Evolutionary conservation across 2,329 filamentous ascomycete genomes (phyloP).

Genomic region (Aschersonia sp.): DNA sequence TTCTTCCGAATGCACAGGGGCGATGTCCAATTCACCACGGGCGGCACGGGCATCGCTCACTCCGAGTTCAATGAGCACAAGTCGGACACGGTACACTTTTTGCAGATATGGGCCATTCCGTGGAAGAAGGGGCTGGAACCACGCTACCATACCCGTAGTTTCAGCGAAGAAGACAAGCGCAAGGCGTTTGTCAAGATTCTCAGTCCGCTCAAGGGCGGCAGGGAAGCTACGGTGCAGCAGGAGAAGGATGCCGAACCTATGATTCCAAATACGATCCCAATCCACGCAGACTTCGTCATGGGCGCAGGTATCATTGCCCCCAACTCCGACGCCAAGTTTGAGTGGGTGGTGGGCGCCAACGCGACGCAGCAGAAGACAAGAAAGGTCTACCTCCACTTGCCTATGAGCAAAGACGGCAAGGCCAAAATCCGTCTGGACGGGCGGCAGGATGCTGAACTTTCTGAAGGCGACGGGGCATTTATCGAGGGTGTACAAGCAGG

Average conservation of each 20-base stretch:
- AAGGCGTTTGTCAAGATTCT: slow-evolving; percentile 61
- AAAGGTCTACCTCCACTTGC: slow-evolving; percentile 69
- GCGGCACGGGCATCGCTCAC: slow-evolving; percentile 69
- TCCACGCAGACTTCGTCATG: slow-evolving; percentile 78
- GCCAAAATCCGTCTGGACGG: slow-evolving; percentile 57
- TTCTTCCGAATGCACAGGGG: slow-evolving; percentile 62
- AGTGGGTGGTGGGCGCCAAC: slow-evolving; percentile 55
- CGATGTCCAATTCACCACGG: slow-evolving; percentile 82
- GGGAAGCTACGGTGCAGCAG: slow-evolving; percentile 42
- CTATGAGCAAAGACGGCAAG: slow-evolving; percentile 66
- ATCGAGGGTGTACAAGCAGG: slow-evolving; percentile 50
- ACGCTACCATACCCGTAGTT: slow-evolving; percentile 62
- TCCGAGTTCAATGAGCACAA: slow-evolving; percentile 69
- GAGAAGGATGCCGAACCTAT: slow-evolving; percentile 50
- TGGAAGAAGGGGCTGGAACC: slow-evolving; percentile 61
- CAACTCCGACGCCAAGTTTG: slow-evolving; percentile 41
- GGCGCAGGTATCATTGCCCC: slow-evolving; percentile 60
- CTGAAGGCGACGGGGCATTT: slow-evolving; percentile 73
- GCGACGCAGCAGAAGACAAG: slow-evolving; percentile 37
- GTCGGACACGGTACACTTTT: slow-evolving; percentile 61
- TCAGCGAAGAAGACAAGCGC: slow-evolving; percentile 58
- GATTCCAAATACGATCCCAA: slow-evolving; percentile 57
- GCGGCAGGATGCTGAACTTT: slow-evolving; percentile 47
- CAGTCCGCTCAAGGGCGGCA: slow-evolving; percentile 56
- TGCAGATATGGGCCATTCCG: slow-evolving; percentile 80